Percentiles rank a stretch among this genome's conserved stretches.
Evolutionary conservation across 176 grass and related monocot genomes (phyloP).

Genomic region (Oryza punctata): DNA sequence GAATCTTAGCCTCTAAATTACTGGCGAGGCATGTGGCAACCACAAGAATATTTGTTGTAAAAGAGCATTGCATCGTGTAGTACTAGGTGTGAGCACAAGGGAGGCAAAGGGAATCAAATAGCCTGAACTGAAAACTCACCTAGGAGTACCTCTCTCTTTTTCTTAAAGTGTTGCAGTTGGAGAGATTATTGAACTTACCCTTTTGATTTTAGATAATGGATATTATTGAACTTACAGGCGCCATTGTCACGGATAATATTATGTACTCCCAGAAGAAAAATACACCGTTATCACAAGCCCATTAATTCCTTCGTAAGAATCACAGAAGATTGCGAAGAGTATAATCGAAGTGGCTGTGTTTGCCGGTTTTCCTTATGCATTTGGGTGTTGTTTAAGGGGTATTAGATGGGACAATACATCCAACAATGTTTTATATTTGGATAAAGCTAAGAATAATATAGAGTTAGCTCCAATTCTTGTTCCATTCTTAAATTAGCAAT

Average conservation of each 20-base stretch:
- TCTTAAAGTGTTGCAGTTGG: not conserved
- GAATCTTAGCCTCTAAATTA: constrained; percentile 40
- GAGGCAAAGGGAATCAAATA: constrained; percentile 20
- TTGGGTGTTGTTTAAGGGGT: not conserved
- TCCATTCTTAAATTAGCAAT: not conserved
- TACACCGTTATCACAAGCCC: no score
- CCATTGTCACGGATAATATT: not conserved
- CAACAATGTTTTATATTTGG: not conserved
- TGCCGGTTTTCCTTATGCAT: not conserved
- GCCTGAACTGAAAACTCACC: not conserved
- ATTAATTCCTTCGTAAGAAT: not conserved
- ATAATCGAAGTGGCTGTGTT: not conserved
- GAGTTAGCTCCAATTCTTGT: not conserved
- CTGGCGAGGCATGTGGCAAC: constrained; percentile 3
- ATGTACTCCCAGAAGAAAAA: not conserved
- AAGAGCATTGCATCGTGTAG: not conserved
- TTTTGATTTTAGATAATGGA: not conserved
- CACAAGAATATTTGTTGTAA: constrained; percentile 12
- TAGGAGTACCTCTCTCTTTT: not conserved
- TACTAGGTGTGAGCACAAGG: not conserved
- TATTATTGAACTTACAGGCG: not conserved
- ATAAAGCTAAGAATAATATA: not conserved
- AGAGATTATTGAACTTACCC: not conserved
- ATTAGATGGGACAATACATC: no score
- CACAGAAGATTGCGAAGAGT: not conserved